Evolutionary conservation across 208 protist species (phyloP).

Genomic region (Leishmania amazonensis): DNA sequence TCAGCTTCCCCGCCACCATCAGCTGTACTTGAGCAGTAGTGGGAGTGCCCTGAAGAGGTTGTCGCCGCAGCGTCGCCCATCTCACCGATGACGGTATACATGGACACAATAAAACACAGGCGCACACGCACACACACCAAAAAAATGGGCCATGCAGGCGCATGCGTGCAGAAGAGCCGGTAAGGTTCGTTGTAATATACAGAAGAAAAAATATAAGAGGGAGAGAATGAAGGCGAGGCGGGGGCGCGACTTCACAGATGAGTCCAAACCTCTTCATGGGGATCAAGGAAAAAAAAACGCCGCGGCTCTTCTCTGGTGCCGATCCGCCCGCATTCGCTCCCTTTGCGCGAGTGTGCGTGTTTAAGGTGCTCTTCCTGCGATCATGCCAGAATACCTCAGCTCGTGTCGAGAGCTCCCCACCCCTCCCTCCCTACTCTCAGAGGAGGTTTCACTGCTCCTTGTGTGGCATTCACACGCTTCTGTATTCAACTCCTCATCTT

Average conservation of each 20-base stretch:
- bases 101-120: not conserved
- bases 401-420: not conserved
- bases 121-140: not conserved
- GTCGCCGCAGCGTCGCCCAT: not conserved
- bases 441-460: not conserved
- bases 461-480: not conserved
- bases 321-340: not conserved
- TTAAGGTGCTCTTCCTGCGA: not conserved
- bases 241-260: not conserved
- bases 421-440: not conserved
- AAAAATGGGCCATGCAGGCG: not conserved
- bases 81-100: not conserved
- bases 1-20: not conserved
- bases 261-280: not conserved
- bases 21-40: too few relatives aligned
- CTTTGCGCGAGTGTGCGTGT: not conserved
- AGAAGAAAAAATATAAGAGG: not conserved
- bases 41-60: not conserved
- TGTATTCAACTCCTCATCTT: not conserved
- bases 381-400: not conserved
- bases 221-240: not conserved
- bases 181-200: not conserved
- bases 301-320: not conserved
- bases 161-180: not conserved
- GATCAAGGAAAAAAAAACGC: constrained; percentile 4